Evolutionary conservation across 1,284 basidiomycete genomes (phyloP), one percentile per base, ranked within the genome.

Genomic region (Baeospora myosura): DNA sequence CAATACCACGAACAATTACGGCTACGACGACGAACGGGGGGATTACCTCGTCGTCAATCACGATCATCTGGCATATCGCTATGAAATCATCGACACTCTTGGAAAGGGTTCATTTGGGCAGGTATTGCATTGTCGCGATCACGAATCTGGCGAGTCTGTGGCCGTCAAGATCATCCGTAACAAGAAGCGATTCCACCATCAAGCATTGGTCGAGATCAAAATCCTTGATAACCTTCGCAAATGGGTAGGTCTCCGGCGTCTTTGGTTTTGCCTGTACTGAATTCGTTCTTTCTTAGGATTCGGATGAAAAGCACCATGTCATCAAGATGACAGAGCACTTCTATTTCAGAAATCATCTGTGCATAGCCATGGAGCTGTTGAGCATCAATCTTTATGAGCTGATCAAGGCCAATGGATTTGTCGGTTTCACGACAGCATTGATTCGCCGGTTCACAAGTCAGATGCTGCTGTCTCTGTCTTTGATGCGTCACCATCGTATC

Each of bases 141-240:
- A 98, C 63, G 86, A 84, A 60, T 93, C 93, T n/a, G 96, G 96
- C 10, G 78, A 90, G 52, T 94, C 90, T 23, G 91, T 98, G 12
- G 96, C 96, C 4, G 85, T 99, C 71, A 99, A 99, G 74, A 96
- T 99, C 52, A 98, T 99, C 54, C 81, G 96, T 28, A 98, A 98
- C 71, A 98, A 98, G 76, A 98, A 98, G 66, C 76, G 96, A 33
- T 98, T 98, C 74, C 95, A 98, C 61, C 90, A 97, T 55, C 96
- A 98, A 64, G 96, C 96, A 3, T 65, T 98, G 25, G 95, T 98
- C 16, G 96, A 98, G 68, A 96, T 98, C 64, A 97, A 97, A 66
- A 98, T 99, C 48, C 69, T 99, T 46, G 91, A 98, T 58, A 97
- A 90, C 59, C 71, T 98, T 53, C 80, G 88, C 36, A 92, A 95